These are phyloP conservation scores for Fusarium sp. DNA, from an alignment of 2,329 filamentous ascomycete species.

Conservation along the genomic window DNA sequence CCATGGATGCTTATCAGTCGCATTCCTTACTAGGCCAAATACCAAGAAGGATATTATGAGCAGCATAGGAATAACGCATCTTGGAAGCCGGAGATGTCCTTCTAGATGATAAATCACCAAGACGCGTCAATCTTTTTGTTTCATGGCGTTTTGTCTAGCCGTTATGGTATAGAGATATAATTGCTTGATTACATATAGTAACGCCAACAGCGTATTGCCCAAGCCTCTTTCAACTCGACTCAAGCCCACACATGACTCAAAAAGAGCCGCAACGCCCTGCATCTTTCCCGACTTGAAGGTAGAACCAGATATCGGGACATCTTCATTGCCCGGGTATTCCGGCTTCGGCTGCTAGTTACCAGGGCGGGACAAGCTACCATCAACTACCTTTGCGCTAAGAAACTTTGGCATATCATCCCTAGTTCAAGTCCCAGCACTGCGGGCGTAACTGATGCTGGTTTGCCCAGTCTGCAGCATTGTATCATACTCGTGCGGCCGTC, in stretches of 20 bases:
- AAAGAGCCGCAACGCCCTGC: constrained; percentile 6
- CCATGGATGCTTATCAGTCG: constrained; percentile 48
- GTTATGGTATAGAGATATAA: neutral
- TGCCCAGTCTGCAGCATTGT: constrained; percentile 21
- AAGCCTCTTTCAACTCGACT: neutral
- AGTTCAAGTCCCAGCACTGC: constrained; percentile 24
- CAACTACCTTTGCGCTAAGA: constrained; percentile 32
- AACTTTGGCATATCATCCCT: constrained; percentile 30
- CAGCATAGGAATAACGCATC: neutral
- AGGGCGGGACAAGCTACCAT: constrained; percentile 14
- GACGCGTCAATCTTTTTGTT: neutral
- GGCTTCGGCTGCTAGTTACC: constrained; percentile 11
- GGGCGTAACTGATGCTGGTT: constrained; percentile 29
- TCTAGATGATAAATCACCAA: constrained; percentile 22
- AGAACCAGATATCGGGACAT: neutral
- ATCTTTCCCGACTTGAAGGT: neutral
- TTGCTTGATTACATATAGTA: neutral
- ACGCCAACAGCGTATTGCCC: neutral
- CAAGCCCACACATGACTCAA: neutral
- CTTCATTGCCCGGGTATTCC: neutral
- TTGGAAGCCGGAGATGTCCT: neutral
- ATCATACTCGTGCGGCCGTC: constrained; percentile 23
- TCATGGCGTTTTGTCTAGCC: constrained; percentile 1
- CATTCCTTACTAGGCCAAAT: constrained; percentile 12
- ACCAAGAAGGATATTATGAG: constrained; percentile 22